Evolutionary conservation across 345 rosid genomes (phyloP).

Genomic region (Erucastrum elatum): DNA sequence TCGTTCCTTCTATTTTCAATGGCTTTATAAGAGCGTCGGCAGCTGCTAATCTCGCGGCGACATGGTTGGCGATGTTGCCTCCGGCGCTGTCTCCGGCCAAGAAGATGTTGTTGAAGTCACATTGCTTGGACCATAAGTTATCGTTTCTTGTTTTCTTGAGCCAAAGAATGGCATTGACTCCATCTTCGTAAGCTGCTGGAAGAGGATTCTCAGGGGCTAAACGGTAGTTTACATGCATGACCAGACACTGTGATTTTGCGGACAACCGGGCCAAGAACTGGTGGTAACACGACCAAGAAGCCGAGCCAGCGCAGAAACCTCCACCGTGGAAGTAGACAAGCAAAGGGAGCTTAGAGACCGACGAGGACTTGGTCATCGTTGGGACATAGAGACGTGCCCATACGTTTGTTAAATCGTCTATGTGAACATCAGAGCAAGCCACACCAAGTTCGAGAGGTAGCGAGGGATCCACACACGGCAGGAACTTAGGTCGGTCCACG

Average conservation of each 20-base stretch:
- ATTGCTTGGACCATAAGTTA: conserved; percentile 42
- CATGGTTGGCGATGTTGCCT: conserved; percentile 60
- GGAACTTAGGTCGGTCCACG: conserved; percentile 56
- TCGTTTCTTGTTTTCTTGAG: conserved; percentile 38
- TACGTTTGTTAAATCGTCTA: conserved; percentile 53
- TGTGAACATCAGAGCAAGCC: conserved; percentile 49
- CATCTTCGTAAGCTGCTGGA: conserved; percentile 68
- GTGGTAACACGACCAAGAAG: conserved; percentile 69
- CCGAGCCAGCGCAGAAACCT: conserved; percentile 63
- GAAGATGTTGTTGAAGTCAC: conserved; percentile 48
- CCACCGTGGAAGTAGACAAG: conserved; percentile 72
- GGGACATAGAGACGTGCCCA: conserved; percentile 79
- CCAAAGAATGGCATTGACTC: conserved; percentile 59
- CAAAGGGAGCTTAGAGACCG: conserved; percentile 50
- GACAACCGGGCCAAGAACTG: conserved; percentile 52
- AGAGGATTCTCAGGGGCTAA: conserved; percentile 66
- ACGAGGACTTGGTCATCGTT: conserved; percentile 1
- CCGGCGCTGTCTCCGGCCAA: conserved; percentile 76
- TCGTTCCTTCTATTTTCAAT: conserved; percentile 46
- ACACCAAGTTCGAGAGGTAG: conserved; percentile 51
- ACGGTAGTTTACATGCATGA: conserved; percentile 58
- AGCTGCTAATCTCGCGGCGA: conserved; percentile 36
- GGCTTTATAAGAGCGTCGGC: conserved; percentile 24
- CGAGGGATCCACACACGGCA: conserved; percentile 51
- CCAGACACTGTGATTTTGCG: conserved; percentile 42